Evolutionary conservation across 805 yeast genomes (phyloP).

Genomic region (Teunomyces panamensis): DNA sequence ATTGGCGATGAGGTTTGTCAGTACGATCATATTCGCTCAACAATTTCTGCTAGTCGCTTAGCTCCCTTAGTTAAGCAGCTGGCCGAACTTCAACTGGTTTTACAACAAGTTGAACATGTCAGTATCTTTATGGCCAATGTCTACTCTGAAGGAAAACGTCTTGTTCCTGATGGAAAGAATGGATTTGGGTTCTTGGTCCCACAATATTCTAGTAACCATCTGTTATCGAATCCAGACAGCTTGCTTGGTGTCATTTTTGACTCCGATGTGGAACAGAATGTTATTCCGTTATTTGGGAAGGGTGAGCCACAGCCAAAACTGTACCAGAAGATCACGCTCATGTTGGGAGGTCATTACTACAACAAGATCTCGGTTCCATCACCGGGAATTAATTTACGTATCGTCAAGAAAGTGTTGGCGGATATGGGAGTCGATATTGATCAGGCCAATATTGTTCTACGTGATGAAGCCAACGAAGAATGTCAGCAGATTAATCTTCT

Average conservation of each 20-base stretch:
- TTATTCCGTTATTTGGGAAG: slow-evolving; percentile 7
- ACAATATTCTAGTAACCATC: slow-evolving; percentile 7
- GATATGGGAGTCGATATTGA: slow-evolving; percentile 22
- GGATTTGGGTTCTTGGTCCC: slow-evolving; percentile 95
- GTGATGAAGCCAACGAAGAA: slow-evolving; percentile 20
- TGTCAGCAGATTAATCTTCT: slow-evolving; percentile 7
- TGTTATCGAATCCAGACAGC: slow-evolving; percentile 44
- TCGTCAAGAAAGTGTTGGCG: slow-evolving; percentile 24
- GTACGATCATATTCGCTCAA: slow-evolving; percentile 60
- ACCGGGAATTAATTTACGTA: slow-evolving; percentile 19
- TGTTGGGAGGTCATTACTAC: slow-evolving; percentile 81
- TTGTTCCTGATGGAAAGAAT: slow-evolving; percentile 35
- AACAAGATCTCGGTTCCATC: slow-evolving; percentile 32
- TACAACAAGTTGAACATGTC: slow-evolving; percentile 34
- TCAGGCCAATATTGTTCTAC: slow-evolving; percentile 19
- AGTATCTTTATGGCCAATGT: slow-evolving; percentile 66
- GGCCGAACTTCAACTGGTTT: slow-evolving; percentile 16
- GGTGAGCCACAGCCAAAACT: slow-evolving; percentile 13
- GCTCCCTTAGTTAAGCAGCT: slow-evolving; percentile 25
- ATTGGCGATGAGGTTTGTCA: background rate
- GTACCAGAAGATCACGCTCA: slow-evolving; percentile 75
- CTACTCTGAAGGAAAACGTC: slow-evolving; percentile 35
- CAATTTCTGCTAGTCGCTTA: slow-evolving; percentile 48
- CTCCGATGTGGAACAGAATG: slow-evolving; percentile 70
- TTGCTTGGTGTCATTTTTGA: slow-evolving; percentile 88